A percentile compares a stretch with the other conserved stretches of the same genome.
phyloP scores from a whole-genome alignment of 1,284 basidiomycete genomes.

The Grifola frondosa region DNA sequence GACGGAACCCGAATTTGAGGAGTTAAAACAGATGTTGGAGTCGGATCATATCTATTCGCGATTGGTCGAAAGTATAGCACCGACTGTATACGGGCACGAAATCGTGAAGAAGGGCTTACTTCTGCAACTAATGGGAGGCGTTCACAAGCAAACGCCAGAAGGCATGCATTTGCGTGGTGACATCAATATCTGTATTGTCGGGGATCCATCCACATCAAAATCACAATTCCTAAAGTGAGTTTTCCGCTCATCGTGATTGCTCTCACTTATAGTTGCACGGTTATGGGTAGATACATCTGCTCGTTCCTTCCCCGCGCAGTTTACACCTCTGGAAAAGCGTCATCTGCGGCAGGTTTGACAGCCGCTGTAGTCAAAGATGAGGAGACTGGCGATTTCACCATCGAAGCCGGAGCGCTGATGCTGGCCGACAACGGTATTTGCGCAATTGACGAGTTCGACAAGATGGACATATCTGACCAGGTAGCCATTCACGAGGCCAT shows the following conservation, averaged over 20 bases:
- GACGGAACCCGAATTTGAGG: conserved; percentile 93
- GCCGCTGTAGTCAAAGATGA: conserved; percentile 98
- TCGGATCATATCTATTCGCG: conserved; percentile 93
- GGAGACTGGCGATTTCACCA: conserved; percentile 99
- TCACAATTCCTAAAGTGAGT: conserved; percentile 97
- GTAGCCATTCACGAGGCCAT: conserved; percentile 99
- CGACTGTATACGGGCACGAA: conserved; percentile 97
- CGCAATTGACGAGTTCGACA: conserved; percentile 99
- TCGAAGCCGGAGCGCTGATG: conserved; percentile 99
- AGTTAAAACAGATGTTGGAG: conserved; percentile 92
- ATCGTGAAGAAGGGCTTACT: conserved; percentile 98
- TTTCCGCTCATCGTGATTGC: not conserved
- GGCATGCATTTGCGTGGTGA: conserved; percentile 98
- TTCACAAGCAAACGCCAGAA: conserved; percentile 95
- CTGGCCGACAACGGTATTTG: conserved; percentile 99
- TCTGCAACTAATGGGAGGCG: conserved; percentile 99
- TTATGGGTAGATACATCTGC: conserved; percentile 80
- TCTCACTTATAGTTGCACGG: not conserved
- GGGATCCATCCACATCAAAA: conserved; percentile 96
- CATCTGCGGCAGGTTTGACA: conserved; percentile 97
- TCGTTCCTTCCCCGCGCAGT: conserved; percentile 98
- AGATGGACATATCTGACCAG: conserved; percentile 99
- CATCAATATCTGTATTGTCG: conserved; percentile 98
- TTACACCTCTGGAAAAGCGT: conserved; percentile 99
- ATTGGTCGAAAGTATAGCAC: conserved; percentile 93